A percentile compares a stretch with the other conserved stretches of the same genome.
phyloP scores from a whole-genome alignment of 2,329 filamentous ascomycete species.

The Aspergillus calidoustus region DNA sequence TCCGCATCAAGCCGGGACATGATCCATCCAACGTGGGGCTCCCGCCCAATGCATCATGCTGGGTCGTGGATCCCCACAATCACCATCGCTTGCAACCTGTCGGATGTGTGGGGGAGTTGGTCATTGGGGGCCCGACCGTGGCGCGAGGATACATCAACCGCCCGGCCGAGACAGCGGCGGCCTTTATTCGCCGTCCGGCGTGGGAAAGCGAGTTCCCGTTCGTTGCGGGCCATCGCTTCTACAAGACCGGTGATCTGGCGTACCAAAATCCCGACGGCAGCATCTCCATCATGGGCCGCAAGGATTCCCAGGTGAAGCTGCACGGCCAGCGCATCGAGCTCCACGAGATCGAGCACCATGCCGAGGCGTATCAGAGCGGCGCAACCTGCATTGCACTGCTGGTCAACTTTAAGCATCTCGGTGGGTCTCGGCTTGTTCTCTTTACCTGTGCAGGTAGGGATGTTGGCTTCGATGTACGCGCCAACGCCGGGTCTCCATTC shows the following conservation, averaged over 20 bases:
- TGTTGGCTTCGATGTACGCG: too few species aligned
- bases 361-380: too few species aligned
- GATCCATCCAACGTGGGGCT: neutral
- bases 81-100: constrained; percentile 18
- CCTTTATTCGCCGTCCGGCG: constrained; percentile 26
- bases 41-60: neutral
- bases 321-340: constrained; percentile 65
- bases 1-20: neutral
- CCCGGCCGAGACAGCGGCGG: constrained; percentile 30
- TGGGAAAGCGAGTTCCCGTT: constrained; percentile 2
- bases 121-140: constrained; percentile 37
- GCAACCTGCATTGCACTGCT: too few species aligned
- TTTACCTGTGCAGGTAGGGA: too few species aligned
- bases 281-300: constrained; percentile 53
- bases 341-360: constrained; percentile 47
- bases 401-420: too few species aligned
- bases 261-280: constrained; percentile 33
- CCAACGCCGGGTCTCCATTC: too few species aligned
- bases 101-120: constrained; percentile 31
- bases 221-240: constrained; percentile 49
- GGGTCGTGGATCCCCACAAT: constrained; percentile 35
- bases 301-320: constrained; percentile 65
- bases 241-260: constrained; percentile 26
- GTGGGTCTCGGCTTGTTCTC: too few species aligned
- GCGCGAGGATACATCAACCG: constrained; percentile 36